A percentile compares a stretch with the other conserved stretches of the same genome.
These are phyloP conservation scores for Barbatosphaeria neglecta DNA, from an alignment of 495 filamentous ascomycete species.

Conservation along the genomic window DNA sequence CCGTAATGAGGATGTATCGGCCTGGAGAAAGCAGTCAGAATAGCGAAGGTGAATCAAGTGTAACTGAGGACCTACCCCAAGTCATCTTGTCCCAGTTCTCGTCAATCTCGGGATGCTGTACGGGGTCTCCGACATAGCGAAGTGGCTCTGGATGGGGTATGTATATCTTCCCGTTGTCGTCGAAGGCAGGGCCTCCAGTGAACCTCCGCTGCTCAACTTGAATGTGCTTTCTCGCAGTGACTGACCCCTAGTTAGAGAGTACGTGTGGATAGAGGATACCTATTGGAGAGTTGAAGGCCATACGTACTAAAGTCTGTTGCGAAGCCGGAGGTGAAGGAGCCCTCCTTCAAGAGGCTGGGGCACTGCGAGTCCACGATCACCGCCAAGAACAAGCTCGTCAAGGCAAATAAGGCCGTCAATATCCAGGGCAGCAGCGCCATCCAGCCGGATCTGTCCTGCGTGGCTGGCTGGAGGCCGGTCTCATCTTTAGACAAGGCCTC, in stretches of 20 bases:
- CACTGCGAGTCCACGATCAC: not conserved
- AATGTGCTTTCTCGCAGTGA: not conserved
- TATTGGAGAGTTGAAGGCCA: not conserved
- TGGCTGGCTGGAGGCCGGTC: not conserved
- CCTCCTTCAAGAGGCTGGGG: not conserved
- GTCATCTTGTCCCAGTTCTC: not conserved
- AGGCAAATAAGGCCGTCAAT: not conserved
- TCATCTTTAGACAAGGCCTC: not conserved
- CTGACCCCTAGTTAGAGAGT: not conserved
- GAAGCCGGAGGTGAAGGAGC: not conserved
- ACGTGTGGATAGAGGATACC: not conserved
- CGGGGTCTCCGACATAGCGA: not conserved
- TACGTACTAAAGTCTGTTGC: not conserved
- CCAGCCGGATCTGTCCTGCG: not conserved
- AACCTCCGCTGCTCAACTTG: not conserved
- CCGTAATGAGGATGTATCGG: not conserved
- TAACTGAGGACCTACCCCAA: not conserved
- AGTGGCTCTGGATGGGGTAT: not conserved
- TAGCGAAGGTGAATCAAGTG: not conserved
- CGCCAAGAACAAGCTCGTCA: not conserved
- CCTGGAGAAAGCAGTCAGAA: not conserved
- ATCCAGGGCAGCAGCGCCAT: not conserved
- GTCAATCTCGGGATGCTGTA: not conserved
- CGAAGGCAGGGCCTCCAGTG: not conserved
- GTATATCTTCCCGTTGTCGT: not conserved